Evolutionary conservation across 768 basidiomycete species (phyloP).

Genomic region (Mycena pura): DNA sequence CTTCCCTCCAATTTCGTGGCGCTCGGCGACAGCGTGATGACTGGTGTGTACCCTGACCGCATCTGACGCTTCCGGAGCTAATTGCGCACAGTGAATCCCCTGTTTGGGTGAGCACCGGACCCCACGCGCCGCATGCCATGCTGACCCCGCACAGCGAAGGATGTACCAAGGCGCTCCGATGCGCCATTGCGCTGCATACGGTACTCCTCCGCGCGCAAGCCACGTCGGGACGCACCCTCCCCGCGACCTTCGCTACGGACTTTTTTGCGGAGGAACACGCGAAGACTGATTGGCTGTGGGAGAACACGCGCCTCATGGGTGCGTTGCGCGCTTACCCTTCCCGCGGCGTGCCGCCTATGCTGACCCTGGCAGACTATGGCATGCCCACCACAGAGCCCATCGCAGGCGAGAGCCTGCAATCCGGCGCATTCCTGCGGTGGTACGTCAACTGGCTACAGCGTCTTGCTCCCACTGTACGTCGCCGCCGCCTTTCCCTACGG

Average conservation of each 20-base stretch:
- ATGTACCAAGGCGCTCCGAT: slow-evolving; percentile 4
- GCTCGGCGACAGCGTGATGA: slow-evolving; percentile 41
- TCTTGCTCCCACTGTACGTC: slow-evolving; percentile 5
- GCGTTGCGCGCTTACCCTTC: too few relatives aligned
- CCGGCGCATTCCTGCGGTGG: background rate
- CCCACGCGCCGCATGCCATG: background rate
- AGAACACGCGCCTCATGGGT: too few relatives aligned
- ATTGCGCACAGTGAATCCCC: slow-evolving; percentile 8
- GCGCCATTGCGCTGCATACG: too few relatives aligned
- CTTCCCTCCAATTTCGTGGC: slow-evolving; percentile 41
- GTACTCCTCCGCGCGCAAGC: too few relatives aligned
- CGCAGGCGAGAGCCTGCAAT: slow-evolving; percentile 5
- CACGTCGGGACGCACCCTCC: too few relatives aligned
- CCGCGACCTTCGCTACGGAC: too few relatives aligned
- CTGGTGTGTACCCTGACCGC: background rate
- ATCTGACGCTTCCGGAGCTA: background rate
- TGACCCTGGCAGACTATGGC: slow-evolving; percentile 22
- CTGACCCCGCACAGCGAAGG: slow-evolving; percentile 1
- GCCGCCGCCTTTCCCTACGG: background rate
- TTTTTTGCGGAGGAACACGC: too few relatives aligned
- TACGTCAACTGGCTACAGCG: slow-evolving; percentile 3
- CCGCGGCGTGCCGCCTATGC: too few relatives aligned
- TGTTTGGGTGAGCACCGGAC: background rate
- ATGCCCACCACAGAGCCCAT: slow-evolving; percentile 12
- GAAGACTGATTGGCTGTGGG: too few relatives aligned